These are phyloP conservation scores for Phytophthora aleatoria DNA, from an alignment of 352 stramenopile genomes.

Conservation along the genomic window DNA sequence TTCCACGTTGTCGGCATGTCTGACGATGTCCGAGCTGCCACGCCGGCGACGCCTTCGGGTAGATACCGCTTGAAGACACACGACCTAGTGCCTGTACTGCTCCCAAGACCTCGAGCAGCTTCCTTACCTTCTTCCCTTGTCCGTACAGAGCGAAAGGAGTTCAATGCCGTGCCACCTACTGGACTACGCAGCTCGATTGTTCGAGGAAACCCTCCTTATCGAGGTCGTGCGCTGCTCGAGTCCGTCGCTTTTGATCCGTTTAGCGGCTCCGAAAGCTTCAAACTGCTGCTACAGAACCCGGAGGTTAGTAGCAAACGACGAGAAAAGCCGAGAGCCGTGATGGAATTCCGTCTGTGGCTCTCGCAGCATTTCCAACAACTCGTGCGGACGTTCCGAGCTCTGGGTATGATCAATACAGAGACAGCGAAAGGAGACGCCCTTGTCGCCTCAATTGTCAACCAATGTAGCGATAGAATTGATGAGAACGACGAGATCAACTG, in stretches of 20 bases:
- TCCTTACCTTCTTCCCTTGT: slow-evolving; percentile 7
- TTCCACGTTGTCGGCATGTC: slow-evolving; percentile 5
- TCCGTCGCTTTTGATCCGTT: slow-evolving; percentile 56
- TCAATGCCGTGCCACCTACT: neutral
- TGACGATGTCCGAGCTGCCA: slow-evolving; percentile 4
- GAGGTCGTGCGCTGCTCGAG: slow-evolving; percentile 21
- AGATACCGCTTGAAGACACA: slow-evolving; percentile 27
- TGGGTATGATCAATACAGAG: slow-evolving; percentile 15
- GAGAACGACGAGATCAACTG: slow-evolving; percentile 6
- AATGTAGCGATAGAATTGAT: slow-evolving; percentile 8
- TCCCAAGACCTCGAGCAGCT: slow-evolving; percentile 6
- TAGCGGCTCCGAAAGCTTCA: slow-evolving; percentile 34
- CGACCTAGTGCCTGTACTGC: slow-evolving; percentile 22
- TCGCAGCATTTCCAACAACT: slow-evolving; percentile 39
- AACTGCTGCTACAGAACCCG: slow-evolving; percentile 36
- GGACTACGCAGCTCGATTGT: neutral
- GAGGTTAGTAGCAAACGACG: slow-evolving; percentile 14
- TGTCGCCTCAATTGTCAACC: neutral
- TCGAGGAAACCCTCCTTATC: neutral
- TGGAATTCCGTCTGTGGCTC: slow-evolving; percentile 40
- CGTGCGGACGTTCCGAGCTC: slow-evolving; percentile 15
- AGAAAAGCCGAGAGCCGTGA: slow-evolving; percentile 25
- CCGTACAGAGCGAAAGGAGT: slow-evolving; percentile 2
- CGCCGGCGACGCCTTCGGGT: neutral
- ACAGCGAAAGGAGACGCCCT: neutral